These are phyloP conservation scores for Lindgomyces ingoldianus DNA, from an alignment of 495 filamentous ascomycete species.

Conservation along the genomic window DNA sequence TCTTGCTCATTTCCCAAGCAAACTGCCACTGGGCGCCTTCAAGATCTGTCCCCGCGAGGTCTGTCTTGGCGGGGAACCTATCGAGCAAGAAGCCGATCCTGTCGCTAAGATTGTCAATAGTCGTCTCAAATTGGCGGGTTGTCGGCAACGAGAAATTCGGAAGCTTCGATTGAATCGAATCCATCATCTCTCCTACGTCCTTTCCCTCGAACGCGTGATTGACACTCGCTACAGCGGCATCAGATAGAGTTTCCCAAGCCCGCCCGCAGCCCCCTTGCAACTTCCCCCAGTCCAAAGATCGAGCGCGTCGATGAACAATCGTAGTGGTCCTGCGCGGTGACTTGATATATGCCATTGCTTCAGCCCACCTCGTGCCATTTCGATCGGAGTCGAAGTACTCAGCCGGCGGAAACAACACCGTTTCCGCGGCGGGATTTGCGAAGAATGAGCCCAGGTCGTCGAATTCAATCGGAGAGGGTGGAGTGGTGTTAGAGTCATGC, in stretches of 20 bases:
- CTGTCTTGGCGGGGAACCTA: background rate
- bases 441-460: background rate
- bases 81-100: background rate
- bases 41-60: background rate
- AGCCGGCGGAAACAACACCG: background rate
- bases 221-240: background rate
- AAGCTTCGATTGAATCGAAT: conserved; percentile 3
- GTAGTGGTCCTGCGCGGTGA: background rate
- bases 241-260: background rate
- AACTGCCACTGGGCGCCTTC: conserved; percentile 9
- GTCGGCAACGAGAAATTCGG: background rate
- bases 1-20: conserved; percentile 2
- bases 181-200: conserved; percentile 2
- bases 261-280: background rate
- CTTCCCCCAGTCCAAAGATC: background rate
- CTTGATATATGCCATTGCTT: background rate
- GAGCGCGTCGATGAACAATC: background rate
- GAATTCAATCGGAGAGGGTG: background rate
- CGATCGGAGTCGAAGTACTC: background rate
- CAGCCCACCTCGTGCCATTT: background rate
- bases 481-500: background rate
- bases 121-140: background rate
- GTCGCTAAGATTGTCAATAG: background rate
- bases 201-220: conserved; percentile 21
- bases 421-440: background rate